Evolutionary conservation across 495 filamentous ascomycete species (phyloP), one percentile per base, ranked within the genome.

Genomic region (Parachaetomium inaequale): DNA sequence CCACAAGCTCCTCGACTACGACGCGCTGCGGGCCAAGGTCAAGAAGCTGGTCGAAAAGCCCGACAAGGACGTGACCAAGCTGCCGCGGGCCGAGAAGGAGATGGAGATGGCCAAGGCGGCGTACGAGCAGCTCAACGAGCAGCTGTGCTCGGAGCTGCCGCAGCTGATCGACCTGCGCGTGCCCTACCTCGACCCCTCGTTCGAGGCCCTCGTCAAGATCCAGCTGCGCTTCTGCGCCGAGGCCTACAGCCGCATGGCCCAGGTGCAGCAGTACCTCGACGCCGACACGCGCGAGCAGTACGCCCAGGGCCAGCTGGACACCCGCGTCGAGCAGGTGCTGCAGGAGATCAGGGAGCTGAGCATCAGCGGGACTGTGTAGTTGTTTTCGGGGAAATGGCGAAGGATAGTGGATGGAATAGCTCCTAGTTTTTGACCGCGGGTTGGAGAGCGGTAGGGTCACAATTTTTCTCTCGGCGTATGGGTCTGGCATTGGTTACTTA

Each of bases 261-360:
- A 98, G 79, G 94, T 98, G 63, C 94, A 98, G 78, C 95, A 98
- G 76, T 98, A 96, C 75, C 82, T 98, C 47, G 94, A 98, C 74
- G 87, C 93, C n/a, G 90, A 94, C 72, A 98, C 92, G 47, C 82
- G 94, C 57, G 94, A 98, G 60, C 91, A 96, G 77, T 98, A 98
- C 76, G 94, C 94, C 17, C 86, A 91, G 64, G 94, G 94, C 40
- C 88, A 96, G 68, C 76, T 98, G 67, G 94, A 98, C 74, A 90
- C 84, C 63, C 78, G 91, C 65, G 94, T 98, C 40, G 94, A 98
- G 79, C 88, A 97, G 77, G 94, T 98, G 59, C 68, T 98, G 75
- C 92, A 97, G 72, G 92, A 98, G 80, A 98, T 98, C 76, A 81
- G 94, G 68, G 93, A 96, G 75, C 75, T 98, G 76, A 97, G 92